Evolutionary conservation across 164 flowering plant genomes (phyloP), one percentile per base, ranked within the genome.

Genomic region (Tetracentron sinense): DNA sequence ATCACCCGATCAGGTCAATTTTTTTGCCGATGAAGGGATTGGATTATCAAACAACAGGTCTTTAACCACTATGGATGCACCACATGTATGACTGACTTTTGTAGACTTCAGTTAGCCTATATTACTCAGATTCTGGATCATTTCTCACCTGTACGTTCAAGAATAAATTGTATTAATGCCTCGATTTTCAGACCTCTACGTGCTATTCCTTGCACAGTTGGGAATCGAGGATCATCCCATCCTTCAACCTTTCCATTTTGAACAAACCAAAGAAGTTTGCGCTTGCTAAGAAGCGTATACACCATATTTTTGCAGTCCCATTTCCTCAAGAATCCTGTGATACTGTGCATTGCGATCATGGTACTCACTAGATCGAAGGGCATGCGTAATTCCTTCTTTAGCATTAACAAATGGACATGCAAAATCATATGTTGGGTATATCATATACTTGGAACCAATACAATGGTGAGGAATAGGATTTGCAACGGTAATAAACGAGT

Each of bases 221-320:
- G 97, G 74, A 94, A 94, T 25, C 96, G 91, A 66, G 97, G 83
- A 82, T 94, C 98, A 75, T 94, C 96, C 98, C 98, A 94, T n/a
- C 98, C 93, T 47, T 89, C 95, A 60, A 94, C 98, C 75, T 77
- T 82, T 19, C 93, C 97, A 70, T 91, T 82, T 54, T 87, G 82
- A 51, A 94, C 98, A 77, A 94, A 94, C 95, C 97, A 94, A 7
- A 89, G 84, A 73, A 90, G 96, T 79, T 93, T 90, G 3, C 98
- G 89, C 79, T 93, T 93, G 77, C 98, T 94, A 35, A 94, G 86
- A 74, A 94, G 89, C 19, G 98, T 94, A 61, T 94, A 89, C 0
- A 91, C 97, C 92, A 91, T 79, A 70, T 94, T 78, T 83, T 22
- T 76, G 69, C 4, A 89, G 54, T 28, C 85, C 95, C 97, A 91